Conservation (phyloP, 139 green algal genomes). For the Zygnema cylindricum region DNA sequence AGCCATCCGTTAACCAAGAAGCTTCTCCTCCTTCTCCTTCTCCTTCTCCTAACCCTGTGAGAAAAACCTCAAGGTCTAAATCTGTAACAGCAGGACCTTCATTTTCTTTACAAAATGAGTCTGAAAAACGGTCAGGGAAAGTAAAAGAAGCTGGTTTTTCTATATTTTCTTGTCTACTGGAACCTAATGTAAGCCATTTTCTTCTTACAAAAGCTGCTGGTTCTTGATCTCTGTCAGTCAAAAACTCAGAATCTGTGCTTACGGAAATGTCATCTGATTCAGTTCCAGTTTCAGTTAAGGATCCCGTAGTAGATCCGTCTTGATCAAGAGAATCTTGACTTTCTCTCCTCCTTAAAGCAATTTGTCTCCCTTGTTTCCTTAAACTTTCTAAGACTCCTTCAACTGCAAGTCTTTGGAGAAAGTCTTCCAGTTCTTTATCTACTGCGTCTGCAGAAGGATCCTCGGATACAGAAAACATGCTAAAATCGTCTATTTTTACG, state of each 20-base stretch:
- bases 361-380: neutral
- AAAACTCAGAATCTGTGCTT: neutral
- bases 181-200: too few species aligned
- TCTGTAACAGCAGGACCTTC: neutral
- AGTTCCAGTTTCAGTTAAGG: neutral
- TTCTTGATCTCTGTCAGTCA: too few species aligned
- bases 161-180: too few species aligned
- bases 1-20: neutral
- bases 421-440: conserved; percentile 33
- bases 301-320: neutral
- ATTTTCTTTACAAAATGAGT: neutral
- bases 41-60: neutral
- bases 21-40: neutral
- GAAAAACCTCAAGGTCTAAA: neutral
- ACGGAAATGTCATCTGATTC: neutral
- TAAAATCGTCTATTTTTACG: too few species aligned
- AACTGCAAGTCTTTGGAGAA: neutral
- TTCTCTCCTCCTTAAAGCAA: neutral
- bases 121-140: too few species aligned
- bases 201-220: too few species aligned
- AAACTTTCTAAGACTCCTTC: conserved; percentile 6
- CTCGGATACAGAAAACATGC: too few species aligned
- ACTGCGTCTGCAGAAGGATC: too few species aligned
- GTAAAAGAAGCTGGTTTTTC: too few species aligned
- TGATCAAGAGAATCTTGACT: neutral